Conservation (phyloP, 176 grass and related monocot species). For the Oryza glumipatula region DNA sequence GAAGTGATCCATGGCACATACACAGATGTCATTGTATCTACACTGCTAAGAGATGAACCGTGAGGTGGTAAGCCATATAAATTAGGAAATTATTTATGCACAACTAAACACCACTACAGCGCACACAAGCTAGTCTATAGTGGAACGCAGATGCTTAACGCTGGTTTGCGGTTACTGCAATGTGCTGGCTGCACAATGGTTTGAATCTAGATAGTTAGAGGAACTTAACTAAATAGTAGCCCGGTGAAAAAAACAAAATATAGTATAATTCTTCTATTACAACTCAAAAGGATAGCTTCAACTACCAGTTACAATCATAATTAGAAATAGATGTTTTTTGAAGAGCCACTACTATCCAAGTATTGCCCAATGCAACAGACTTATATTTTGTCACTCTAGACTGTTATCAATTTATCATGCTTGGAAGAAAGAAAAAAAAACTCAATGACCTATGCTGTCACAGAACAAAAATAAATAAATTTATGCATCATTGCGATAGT, state of each 20-base stretch:
- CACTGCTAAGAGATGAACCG: slow-evolving; percentile 4
- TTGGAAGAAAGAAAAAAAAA: slow-evolving; percentile 1
- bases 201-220: background rate
- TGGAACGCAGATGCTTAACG: background rate
- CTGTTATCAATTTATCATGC: background rate
- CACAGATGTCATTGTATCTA: background rate
- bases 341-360: background rate
- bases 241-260: background rate
- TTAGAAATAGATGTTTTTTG: background rate
- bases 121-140: background rate
- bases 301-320: background rate
- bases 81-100: background rate
- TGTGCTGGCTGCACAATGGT: background rate
- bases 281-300: too few relatives aligned
- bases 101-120: background rate
- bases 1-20: background rate
- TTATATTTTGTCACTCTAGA: slow-evolving; percentile 21
- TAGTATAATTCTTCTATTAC: too few relatives aligned
- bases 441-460: background rate
- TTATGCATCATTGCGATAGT: background rate
- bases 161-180: background rate
- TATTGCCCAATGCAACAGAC: slow-evolving; percentile 3
- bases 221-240: background rate
- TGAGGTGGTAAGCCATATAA: background rate
- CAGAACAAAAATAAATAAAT: slow-evolving; percentile 3